phyloP scores from a whole-genome alignment of 192 early-diverging fungal genomes.

The Backusella tarrabulga region DNA sequence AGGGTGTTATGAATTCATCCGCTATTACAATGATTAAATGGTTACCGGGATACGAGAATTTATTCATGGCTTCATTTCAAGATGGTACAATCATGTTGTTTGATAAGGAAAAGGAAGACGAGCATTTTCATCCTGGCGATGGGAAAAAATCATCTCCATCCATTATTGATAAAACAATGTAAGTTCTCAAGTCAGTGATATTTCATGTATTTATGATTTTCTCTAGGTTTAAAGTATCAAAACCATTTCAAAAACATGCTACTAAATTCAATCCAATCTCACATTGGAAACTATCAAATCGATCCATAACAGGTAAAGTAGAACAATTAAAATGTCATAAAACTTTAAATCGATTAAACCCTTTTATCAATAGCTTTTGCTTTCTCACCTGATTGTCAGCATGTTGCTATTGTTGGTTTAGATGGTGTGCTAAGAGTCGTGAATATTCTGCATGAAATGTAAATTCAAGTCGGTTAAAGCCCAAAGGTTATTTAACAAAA shows the following conservation, averaged over 20 bases:
- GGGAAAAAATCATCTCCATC: not conserved
- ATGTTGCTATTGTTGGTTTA: constrained; percentile 76
- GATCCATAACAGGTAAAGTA: constrained; percentile 29
- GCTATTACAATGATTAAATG: constrained; percentile 83
- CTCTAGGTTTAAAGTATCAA: constrained; percentile 45
- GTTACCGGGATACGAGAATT: constrained; percentile 82
- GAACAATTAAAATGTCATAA: not conserved
- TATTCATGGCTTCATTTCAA: constrained; percentile 83
- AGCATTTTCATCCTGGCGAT: constrained; percentile 37
- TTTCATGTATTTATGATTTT: not conserved
- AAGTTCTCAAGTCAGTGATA: not conserved
- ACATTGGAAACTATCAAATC: constrained; percentile 31
- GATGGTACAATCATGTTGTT: constrained; percentile 86
- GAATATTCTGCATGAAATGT: constrained; percentile 69
- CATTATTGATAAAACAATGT: not conserved
- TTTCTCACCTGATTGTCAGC: constrained; percentile 86
- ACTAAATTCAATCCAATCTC: constrained; percentile 44
- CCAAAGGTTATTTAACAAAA: too few species aligned
- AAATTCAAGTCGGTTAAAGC: not conserved
- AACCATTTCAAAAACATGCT: constrained; percentile 49
- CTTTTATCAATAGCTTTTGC: constrained; percentile 54
- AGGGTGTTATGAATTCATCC: constrained; percentile 66
- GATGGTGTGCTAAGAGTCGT: constrained; percentile 83
- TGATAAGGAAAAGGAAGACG: constrained; percentile 92
- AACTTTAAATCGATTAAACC: not conserved